phyloP scores from a whole-genome alignment of 2,329 filamentous ascomycete genomes.

The Pyricularia pennisetigena region DNA sequence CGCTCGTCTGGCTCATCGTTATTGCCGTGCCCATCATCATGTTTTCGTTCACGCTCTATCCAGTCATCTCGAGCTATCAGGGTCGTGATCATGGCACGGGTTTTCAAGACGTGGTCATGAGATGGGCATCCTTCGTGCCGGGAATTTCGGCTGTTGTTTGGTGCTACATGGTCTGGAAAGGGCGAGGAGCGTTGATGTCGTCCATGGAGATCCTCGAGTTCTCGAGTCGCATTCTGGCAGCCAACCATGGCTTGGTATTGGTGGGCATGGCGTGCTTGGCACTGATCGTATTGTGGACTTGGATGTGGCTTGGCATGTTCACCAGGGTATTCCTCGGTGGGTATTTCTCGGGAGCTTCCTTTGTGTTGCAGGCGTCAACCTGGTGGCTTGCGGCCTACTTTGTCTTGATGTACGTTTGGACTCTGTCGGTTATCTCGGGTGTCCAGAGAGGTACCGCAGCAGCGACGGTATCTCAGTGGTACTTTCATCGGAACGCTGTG shows the following conservation, averaged over 20 bases:
- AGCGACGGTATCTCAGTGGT: conserved; percentile 96
- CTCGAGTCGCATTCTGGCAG: conserved; percentile 74
- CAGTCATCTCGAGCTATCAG: conserved; percentile 82
- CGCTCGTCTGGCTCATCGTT: conserved; percentile 71
- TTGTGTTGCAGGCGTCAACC: conserved; percentile 77
- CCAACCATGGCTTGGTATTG: conserved; percentile 72
- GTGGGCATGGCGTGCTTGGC: conserved; percentile 73
- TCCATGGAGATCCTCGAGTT: conserved; percentile 89
- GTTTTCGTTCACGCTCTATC: conserved; percentile 83
- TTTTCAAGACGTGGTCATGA: conserved; percentile 82
- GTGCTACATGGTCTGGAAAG: conserved; percentile 74
- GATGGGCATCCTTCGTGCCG: conserved; percentile 74
- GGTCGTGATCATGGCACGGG: conserved; percentile 63
- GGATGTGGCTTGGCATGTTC: conserved; percentile 96
- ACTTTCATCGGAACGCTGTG: conserved; percentile 83
- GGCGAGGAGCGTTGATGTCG: conserved; percentile 69
- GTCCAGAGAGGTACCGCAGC: conserved; percentile 87
- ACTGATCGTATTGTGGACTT: conserved; percentile 79
- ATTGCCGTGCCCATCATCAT: conserved; percentile 79
- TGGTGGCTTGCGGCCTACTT: conserved; percentile 96
- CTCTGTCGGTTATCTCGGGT: conserved; percentile 74
- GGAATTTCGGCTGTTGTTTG: conserved; percentile 64
- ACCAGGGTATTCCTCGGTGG: conserved; percentile 91
- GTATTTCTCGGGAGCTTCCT: conserved; percentile 55
- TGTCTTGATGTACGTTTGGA: conserved; percentile 93